Evolutionary conservation across 1,284 basidiomycete genomes (phyloP).

Genomic region (Trametes pubescens): DNA sequence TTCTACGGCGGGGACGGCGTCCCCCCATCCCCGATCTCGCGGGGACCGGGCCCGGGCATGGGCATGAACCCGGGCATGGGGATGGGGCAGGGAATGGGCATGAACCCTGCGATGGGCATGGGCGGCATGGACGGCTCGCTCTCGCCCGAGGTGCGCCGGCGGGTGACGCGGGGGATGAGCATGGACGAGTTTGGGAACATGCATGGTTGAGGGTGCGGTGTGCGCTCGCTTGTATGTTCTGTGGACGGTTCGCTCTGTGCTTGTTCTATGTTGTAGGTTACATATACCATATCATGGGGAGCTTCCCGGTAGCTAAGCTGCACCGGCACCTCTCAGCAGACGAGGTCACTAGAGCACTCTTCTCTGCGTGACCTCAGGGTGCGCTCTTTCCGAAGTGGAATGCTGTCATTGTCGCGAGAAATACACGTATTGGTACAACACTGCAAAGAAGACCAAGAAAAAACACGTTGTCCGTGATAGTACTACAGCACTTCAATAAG

Average conservation of each 20-base stretch:
- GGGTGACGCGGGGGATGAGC: conserved; percentile 38
- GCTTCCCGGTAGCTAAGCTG: too few species aligned
- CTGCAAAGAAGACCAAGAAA: too few species aligned
- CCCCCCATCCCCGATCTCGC: conserved; percentile 43
- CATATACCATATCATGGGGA: neutral
- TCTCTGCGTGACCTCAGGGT: too few species aligned
- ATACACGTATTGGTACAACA: too few species aligned
- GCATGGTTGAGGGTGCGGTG: conserved; percentile 34
- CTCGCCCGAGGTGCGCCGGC: conserved; percentile 37
- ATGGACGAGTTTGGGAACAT: conserved; percentile 38
- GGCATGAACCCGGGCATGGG: conserved; percentile 39
- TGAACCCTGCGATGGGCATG: conserved; percentile 39
- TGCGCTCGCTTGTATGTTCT: conserved; percentile 14
- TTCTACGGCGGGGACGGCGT: conserved; percentile 41
- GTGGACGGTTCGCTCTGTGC: neutral
- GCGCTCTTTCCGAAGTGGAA: too few species aligned
- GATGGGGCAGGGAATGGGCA: conserved; percentile 39
- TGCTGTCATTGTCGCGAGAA: too few species aligned
- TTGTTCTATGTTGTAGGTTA: conserved; percentile 10
- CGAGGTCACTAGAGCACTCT: too few species aligned
- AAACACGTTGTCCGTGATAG: too few species aligned
- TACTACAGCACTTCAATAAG: too few species aligned
- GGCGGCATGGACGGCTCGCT: conserved; percentile 31
- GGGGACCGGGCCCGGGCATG: conserved; percentile 33
- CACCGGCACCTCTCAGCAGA: too few species aligned